Base-by-base conservation (phyloP, 768 basidiomycete genomes). In the Panellus pusillus region DNA sequence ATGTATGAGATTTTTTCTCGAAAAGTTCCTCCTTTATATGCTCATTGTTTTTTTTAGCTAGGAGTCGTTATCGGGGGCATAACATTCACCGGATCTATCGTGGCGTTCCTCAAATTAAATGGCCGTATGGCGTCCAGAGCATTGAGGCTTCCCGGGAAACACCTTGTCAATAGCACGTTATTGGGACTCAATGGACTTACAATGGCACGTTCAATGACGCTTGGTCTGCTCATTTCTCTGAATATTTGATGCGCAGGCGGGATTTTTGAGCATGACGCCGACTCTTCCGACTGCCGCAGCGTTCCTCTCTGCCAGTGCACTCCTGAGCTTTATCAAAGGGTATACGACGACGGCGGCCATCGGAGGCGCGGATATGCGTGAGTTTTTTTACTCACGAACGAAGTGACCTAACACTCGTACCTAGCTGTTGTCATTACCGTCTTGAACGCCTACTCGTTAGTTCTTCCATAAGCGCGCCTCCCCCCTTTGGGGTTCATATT, bases 351-450 rank as follows among this genome's bases (percentile, higher is more conserved):
- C 91, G 9, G 88, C 92, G 12, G 89, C 92, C n/a, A 91, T 94
- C 57, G 92, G 92, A 46, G 92, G 92, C 11, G 92, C 92, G 24
- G 92, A 94, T 65, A 94, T 94, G 92, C 92, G 91, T 92, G 63
- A 51, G 89, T 78, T 18, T 6, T 15, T 35, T 35, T 55, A 42
- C 18, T 14, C 56, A 47, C 27, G 31, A 7, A 32, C 9, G 52
- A 40, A 39, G 29, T 13, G 43, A n/a, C 53, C 43, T 37, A 35
- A 36, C 29, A 51, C 61, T 61, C 27, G 62, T 44, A 19, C 40
- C 4, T 61, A 92, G 90, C 92, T 47, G 91, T 94, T 29, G 88
- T 94, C 5, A 93, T 94, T 43, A 93, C 91, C 6, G 92, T 94
- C 15, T 67, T 94, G 55, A 94, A 94, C 65, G 91, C 92, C 12